Percentiles rank a stretch among this genome's conserved stretches.
phyloP scores from a whole-genome alignment of 2,329 filamentous ascomycete genomes.

The Ophiostoma perfectum region DNA sequence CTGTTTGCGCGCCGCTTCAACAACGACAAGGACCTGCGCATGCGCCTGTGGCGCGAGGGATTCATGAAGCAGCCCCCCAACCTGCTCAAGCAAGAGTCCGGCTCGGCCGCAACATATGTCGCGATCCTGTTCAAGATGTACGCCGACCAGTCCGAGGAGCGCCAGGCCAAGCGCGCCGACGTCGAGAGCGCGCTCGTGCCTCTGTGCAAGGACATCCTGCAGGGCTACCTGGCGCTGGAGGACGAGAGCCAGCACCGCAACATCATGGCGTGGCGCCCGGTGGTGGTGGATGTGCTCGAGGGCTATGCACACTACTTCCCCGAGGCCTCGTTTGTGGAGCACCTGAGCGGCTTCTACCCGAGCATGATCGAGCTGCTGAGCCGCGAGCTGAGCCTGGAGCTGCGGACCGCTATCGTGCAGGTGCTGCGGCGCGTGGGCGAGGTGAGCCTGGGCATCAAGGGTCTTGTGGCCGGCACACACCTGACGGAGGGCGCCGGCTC shows the following conservation, averaged over 20 bases:
- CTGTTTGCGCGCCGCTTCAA: conserved; percentile 97
- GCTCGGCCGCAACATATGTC: conserved; percentile 89
- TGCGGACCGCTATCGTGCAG: conserved; percentile 70
- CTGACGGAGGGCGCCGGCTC: background rate
- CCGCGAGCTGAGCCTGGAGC: conserved; percentile 73
- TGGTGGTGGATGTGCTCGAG: conserved; percentile 94
- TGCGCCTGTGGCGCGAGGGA: conserved; percentile 90
- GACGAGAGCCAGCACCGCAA: conserved; percentile 97
- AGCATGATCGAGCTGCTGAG: conserved; percentile 75
- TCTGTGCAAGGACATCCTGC: conserved; percentile 89
- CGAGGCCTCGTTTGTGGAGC: conserved; percentile 67
- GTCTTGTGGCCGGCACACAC: conserved; percentile 32
- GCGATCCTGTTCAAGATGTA: conserved; percentile 97
- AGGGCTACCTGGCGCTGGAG: conserved; percentile 76
- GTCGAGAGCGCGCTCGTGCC: conserved; percentile 91
- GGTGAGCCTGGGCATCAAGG: conserved; percentile 55
- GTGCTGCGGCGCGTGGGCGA: conserved; percentile 81
- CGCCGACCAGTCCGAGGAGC: conserved; percentile 77
- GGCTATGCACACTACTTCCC: conserved; percentile 86
- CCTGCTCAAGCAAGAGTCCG: conserved; percentile 91
- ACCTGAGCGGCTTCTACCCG: conserved; percentile 81
- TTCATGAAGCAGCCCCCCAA: conserved; percentile 99
- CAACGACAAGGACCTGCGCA: conserved; percentile 89
- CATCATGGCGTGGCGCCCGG: conserved; percentile 92
- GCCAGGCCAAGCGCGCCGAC: conserved; percentile 69